Base-by-base conservation (phyloP, 768 basidiomycete species). In the Ramaria sp. region DNA sequence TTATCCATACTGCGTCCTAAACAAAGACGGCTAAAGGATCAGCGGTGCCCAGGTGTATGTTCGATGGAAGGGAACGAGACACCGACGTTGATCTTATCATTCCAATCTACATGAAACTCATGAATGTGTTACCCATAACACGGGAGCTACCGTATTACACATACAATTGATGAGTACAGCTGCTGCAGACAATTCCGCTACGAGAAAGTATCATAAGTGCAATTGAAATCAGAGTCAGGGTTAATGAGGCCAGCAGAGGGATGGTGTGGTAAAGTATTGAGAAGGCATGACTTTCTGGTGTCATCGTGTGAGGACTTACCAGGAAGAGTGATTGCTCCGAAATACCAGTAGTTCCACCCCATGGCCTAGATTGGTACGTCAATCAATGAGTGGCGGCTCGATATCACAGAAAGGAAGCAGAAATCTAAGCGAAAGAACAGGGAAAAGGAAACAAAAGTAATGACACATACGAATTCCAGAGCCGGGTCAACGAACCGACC, bases 401-500 rank as follows among this genome's bases (percentile, higher is more conserved):
- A 27, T 2, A 27, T 27, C 27, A 27, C 27, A 27, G 27, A 27
- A 27, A 27, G 5, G 27, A 27, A 27, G n/a, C n/a, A n/a, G 2
- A 27, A 27, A 27, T 27, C 2, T 2, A 27, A 27, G 27, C 3
- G 34, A 13, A 37, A 33, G 50, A 30, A 33, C n/a, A 12, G 50
- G n/a, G 50, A 30, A 51, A 7, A 27, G 24, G 22, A 51, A 27
- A 4, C 6, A 20, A 19, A 24, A n/a, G 12, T 7, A 37, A 9
- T 37, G 34, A 51, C 13, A 51, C 34, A 13, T 37, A 53, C 53
- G 43, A 73, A 72, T n/a, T 85, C 84, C 59, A 88, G 71, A 2
- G 88, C 84, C 13, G 82, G 84, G 59, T 88, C 80, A 9, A 91
- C 83, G 63, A 91, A 92, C 33, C 89, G 86, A 65, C 84, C 88